These are phyloP conservation scores for Ceratocystis cubensis DNA, from an alignment of 2,329 filamentous ascomycete genomes.

Conservation along the genomic window DNA sequence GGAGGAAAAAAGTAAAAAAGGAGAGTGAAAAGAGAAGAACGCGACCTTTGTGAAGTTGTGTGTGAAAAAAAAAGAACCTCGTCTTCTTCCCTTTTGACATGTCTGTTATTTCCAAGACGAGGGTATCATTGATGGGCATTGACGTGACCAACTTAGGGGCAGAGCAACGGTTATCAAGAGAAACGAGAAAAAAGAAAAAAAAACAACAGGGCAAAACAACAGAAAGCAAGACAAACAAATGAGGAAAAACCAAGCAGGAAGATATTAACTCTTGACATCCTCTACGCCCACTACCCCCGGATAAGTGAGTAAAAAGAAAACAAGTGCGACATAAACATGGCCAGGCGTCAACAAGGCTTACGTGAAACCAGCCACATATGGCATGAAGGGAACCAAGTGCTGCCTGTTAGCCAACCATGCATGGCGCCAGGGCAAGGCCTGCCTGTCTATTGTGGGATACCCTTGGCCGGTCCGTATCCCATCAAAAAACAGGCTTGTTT, in stretches of 20 bases:
- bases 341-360: slow-evolving; percentile 6
- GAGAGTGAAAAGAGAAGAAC: slow-evolving; percentile 8
- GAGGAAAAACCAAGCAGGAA: slow-evolving; percentile 1
- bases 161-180: slow-evolving; percentile 8
- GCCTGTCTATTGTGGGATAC: background rate
- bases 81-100: slow-evolving; percentile 9
- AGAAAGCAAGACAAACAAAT: background rate
- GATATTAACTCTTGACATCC: slow-evolving; percentile 10
- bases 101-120: slow-evolving; percentile 15
- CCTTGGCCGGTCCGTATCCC: background rate
- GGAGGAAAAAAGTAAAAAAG: background rate
- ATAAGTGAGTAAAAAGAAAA: slow-evolving; percentile 3
- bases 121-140: slow-evolving; percentile 15
- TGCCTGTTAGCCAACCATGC: background rate
- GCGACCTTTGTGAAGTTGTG: slow-evolving; percentile 4
- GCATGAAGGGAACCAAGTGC: background rate
- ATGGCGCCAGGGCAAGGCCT: background rate
- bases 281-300: slow-evolving; percentile 5
- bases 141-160: slow-evolving; percentile 9
- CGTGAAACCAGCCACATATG: background rate
- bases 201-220: background rate
- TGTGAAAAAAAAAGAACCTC: slow-evolving; percentile 1
- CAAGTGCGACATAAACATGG: slow-evolving; percentile 6
- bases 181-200: slow-evolving; percentile 13
- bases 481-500: slow-evolving; percentile 2